A percentile compares a stretch with the other conserved stretches of the same genome.
Evolutionary conservation across 495 filamentous ascomycete species (phyloP).

Genomic region (Neurospora pannonica): DNA sequence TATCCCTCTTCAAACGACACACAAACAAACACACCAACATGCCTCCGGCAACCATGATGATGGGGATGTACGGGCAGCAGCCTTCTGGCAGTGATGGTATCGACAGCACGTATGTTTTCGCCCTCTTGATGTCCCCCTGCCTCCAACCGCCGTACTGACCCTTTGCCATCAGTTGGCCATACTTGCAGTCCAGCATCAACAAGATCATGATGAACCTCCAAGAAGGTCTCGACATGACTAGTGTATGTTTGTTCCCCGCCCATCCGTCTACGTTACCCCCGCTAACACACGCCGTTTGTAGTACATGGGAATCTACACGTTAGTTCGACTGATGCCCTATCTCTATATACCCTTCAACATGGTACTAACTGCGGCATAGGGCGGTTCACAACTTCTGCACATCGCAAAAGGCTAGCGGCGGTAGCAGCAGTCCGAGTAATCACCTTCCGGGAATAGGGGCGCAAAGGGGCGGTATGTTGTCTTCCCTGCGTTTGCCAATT

Average conservation of each 20-base stretch:
- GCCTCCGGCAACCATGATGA: conserved; percentile 12
- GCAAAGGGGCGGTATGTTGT: conserved; percentile 67
- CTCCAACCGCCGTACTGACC: neutral
- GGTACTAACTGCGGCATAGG: conserved; percentile 28
- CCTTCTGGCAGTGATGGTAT: conserved; percentile 69
- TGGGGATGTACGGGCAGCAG: conserved; percentile 35
- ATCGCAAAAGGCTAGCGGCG: conserved; percentile 77
- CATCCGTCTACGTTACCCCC: neutral
- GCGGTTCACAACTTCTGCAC: conserved; percentile 99
- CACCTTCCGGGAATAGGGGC: conserved; percentile 29
- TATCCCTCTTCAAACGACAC: neutral
- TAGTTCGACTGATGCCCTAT: conserved; percentile 20
- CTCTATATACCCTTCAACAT: conserved; percentile 14
- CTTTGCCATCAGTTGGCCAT: conserved; percentile 59
- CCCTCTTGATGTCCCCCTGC: neutral
- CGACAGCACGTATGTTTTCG: conserved; percentile 60
- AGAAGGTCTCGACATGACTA: conserved; percentile 84
- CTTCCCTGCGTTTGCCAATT: neutral
- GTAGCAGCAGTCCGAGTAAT: conserved; percentile 5
- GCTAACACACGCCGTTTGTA: conserved; percentile 7
- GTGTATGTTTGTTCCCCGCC: conserved; percentile 43
- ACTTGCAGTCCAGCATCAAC: conserved; percentile 76
- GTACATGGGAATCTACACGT: conserved; percentile 99
- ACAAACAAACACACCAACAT: conserved; percentile 7
- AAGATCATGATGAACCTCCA: conserved; percentile 88